Conservation (phyloP, 75 land plant species). For the Isoetes taiwanensis region DNA sequence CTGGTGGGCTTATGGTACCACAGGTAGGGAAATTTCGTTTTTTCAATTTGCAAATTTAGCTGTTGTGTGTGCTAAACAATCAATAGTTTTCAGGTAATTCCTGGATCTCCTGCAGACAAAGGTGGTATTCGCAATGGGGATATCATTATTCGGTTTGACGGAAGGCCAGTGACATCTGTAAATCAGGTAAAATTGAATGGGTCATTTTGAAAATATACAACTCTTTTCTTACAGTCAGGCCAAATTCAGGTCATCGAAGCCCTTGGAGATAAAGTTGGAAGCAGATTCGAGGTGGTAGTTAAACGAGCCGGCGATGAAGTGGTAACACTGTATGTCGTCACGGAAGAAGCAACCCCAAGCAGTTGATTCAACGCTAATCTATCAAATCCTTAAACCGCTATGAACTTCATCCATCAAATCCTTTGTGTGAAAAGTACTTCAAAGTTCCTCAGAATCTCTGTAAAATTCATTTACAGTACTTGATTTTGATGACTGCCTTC, state of each 20-base stretch:
- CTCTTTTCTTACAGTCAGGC: background rate
- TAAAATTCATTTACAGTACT: too few species aligned
- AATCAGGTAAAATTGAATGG: constrained; percentile 38
- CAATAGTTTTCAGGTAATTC: constrained; percentile 50
- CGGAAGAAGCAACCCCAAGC: constrained; percentile 60
- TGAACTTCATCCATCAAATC: too few species aligned
- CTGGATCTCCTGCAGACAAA: constrained; percentile 78
- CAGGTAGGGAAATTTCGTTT: constrained; percentile 30
- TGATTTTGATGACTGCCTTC: too few species aligned
- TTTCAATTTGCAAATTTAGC: background rate
- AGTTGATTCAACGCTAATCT: too few species aligned
- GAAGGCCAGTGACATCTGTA: constrained; percentile 41
- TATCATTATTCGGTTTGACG: constrained; percentile 69
- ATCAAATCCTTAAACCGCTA: too few species aligned
- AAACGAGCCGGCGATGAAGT: constrained; percentile 31
- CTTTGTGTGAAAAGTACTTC: too few species aligned
- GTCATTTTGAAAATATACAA: background rate
- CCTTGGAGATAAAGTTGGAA: constrained; percentile 67
- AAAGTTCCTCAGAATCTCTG: too few species aligned
- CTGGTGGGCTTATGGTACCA: constrained; percentile 57
- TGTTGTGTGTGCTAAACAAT: background rate
- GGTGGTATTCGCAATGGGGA: constrained; percentile 85
- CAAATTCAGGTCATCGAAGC: constrained; percentile 48
- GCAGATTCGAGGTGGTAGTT: constrained; percentile 42
- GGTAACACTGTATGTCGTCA: constrained; percentile 41